These are phyloP conservation scores for Avicennia marina DNA, from an alignment of 257 asterid genomes.

Conservation along the genomic window DNA sequence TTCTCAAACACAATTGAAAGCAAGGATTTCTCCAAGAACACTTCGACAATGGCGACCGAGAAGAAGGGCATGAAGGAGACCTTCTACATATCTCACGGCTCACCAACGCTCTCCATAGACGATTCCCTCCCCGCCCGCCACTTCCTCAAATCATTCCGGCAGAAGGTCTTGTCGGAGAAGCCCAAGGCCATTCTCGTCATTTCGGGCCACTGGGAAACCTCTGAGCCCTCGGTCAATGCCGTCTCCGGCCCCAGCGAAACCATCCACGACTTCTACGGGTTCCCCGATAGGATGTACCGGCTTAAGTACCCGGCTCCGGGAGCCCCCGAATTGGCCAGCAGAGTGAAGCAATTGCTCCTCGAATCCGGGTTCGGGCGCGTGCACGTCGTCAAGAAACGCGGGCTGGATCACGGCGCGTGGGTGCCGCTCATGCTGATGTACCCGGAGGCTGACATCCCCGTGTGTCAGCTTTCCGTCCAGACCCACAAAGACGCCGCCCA, in stretches of 20 bases:
- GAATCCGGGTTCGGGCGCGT: slow-evolving; percentile 38
- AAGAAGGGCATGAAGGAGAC: slow-evolving; percentile 30
- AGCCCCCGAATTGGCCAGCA: slow-evolving; percentile 30
- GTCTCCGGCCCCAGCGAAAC: slow-evolving; percentile 38
- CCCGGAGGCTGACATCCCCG: slow-evolving; percentile 59
- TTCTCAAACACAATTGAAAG: slow-evolving; percentile 5
- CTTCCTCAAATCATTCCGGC: slow-evolving; percentile 42
- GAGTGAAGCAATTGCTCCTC: slow-evolving; percentile 29
- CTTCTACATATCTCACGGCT: slow-evolving; percentile 51
- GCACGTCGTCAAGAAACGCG: slow-evolving; percentile 41
- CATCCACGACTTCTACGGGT: slow-evolving; percentile 54
- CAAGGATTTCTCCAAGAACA: not conserved
- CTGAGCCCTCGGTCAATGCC: slow-evolving; percentile 49
- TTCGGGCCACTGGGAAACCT: slow-evolving; percentile 61
- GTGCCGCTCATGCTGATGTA: slow-evolving; percentile 65
- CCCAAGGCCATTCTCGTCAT: slow-evolving; percentile 45
- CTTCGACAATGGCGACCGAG: not conserved
- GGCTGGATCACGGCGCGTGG: slow-evolving; percentile 68
- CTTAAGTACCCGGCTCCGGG: slow-evolving; percentile 49
- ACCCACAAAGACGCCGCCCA: slow-evolving; percentile 41
- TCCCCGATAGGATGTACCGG: slow-evolving; percentile 48
- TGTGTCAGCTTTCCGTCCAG: slow-evolving; percentile 56
- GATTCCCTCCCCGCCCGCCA: slow-evolving; percentile 52
- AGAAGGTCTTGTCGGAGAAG: slow-evolving; percentile 22
- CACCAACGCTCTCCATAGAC: slow-evolving; percentile 57